phyloP scores from a whole-genome alignment of 2,329 filamentous ascomycete genomes.

The Rutstroemia sp. region DNA sequence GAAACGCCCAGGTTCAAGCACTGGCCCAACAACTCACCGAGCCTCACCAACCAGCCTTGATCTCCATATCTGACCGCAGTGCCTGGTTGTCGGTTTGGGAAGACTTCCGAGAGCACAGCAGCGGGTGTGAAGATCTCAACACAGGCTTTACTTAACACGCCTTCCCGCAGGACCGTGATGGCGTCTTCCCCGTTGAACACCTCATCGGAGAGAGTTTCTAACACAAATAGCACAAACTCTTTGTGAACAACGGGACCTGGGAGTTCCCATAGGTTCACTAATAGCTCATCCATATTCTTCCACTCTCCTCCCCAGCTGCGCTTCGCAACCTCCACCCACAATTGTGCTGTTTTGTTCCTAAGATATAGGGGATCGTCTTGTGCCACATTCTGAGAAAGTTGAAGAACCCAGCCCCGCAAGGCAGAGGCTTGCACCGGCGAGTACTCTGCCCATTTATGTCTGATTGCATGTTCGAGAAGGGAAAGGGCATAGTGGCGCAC shows the following conservation, averaged over 20 bases:
- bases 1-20: constrained; percentile 61
- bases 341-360: constrained; percentile 85
- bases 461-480: constrained; percentile 82
- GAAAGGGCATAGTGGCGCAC: constrained; percentile 93
- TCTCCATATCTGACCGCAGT: constrained; percentile 64
- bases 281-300: constrained; percentile 85
- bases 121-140: constrained; percentile 90
- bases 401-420: constrained; percentile 69
- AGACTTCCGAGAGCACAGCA: constrained; percentile 64
- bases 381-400: constrained; percentile 65
- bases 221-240: constrained; percentile 77
- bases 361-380: constrained; percentile 73
- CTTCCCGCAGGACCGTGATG: constrained; percentile 74
- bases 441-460: constrained; percentile 75
- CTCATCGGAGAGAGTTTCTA: constrained; percentile 91
- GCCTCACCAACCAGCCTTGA: constrained; percentile 80
- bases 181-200: constrained; percentile 88
- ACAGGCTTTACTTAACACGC: constrained; percentile 77
- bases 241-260: constrained; percentile 59
- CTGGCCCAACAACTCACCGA: constrained; percentile 65
- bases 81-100: constrained; percentile 60
- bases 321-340: constrained; percentile 95
- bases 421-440: constrained; percentile 57
- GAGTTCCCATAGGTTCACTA: constrained; percentile 76
- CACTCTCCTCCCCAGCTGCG: constrained; percentile 87